phyloP scores from a whole-genome alignment of 164 flowering plant genomes.

The Nymphaea colorata region DNA sequence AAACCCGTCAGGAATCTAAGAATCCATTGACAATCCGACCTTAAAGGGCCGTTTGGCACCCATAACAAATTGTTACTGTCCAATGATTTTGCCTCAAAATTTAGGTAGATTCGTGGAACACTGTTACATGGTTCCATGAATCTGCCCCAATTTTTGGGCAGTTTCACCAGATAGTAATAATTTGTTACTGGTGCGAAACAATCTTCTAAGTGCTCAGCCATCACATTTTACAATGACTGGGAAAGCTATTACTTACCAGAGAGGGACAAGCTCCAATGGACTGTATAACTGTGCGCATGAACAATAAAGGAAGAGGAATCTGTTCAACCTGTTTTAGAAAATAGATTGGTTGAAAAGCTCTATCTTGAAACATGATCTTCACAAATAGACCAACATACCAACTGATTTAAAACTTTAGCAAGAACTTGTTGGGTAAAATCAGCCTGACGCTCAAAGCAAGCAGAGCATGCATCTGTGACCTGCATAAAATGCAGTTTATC shows the following conservation, averaged over 20 bases:
- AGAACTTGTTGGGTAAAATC: slow-evolving; percentile 90
- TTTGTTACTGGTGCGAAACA: no score
- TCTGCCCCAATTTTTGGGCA: no score
- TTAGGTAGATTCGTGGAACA: no score
- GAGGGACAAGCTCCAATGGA: slow-evolving; percentile 91
- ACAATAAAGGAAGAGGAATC: slow-evolving; percentile 88
- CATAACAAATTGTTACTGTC: no score
- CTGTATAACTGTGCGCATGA: slow-evolving; percentile 96
- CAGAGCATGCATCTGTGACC: slow-evolving; percentile 99
- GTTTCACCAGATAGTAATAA: no score
- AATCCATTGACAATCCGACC: no score
- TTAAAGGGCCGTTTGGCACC: no score
- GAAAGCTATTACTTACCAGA: slow-evolving; percentile 38
- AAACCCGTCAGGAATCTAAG: no score
- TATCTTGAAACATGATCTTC: background rate
- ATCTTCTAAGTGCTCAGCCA: no score
- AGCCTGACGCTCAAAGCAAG: slow-evolving; percentile 82
- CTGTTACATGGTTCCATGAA: no score
- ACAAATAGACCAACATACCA: slow-evolving; percentile 35
- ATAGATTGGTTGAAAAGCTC: background rate
- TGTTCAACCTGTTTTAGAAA: slow-evolving; percentile 69
- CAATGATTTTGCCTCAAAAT: no score
- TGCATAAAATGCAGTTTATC: slow-evolving; percentile 13
- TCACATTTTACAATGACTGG: no score
- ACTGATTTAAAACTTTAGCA: slow-evolving; percentile 89